Evolutionary conservation across 2,329 filamentous ascomycete genomes (phyloP), one percentile per base, ranked within the genome.

Genomic region (Mariannaea sp.): DNA sequence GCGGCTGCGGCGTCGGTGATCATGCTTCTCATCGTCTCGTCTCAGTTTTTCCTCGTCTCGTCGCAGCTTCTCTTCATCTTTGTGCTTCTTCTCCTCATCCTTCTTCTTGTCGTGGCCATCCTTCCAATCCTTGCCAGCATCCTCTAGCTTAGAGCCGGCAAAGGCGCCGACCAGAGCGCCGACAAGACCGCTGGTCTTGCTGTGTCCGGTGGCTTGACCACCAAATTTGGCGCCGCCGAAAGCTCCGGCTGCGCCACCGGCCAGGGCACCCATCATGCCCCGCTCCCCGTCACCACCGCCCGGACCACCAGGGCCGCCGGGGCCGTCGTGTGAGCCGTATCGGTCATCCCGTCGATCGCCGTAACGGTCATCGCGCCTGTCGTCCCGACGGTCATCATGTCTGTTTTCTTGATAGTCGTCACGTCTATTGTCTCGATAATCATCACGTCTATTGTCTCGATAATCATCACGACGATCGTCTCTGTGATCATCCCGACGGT

Each of bases 141-240:
- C 74, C 53, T 77, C 69, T 10, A 74, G 49, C 58, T 77, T 75
- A 61, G 74, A 71, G 3, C 75, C 75, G 3, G 71, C 71, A 29
- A 77, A 66, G 9, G 74, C 75, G 10, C 75, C 75, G 4, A 67
- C 73, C 6, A 77, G 48, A 6, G 69, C 73, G 8, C 74, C 74
- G n/a, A 77, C 59, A 7, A 76, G 47, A 22, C 70, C 71, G 53
- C 68, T 66, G 4, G 68, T 59, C 60, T 72, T 71, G 61, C 64
- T 67, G 38, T 65, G 62, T 27, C 62, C 62, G 0, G 58, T 62
- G 13, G 38, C 42, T 13, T 55, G 57, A 48, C 69, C 69, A 17
- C 74, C 73, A 30, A 77, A 57, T 56, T 73, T 74, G 62, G 73
- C 61, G 4, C 73, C 74, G 9, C 73, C 74, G 22, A 73, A 71